These are phyloP conservation scores for Boletus semigastroideus DNA, from an alignment of 1,284 basidiomycete species.

Conservation along the genomic window DNA sequence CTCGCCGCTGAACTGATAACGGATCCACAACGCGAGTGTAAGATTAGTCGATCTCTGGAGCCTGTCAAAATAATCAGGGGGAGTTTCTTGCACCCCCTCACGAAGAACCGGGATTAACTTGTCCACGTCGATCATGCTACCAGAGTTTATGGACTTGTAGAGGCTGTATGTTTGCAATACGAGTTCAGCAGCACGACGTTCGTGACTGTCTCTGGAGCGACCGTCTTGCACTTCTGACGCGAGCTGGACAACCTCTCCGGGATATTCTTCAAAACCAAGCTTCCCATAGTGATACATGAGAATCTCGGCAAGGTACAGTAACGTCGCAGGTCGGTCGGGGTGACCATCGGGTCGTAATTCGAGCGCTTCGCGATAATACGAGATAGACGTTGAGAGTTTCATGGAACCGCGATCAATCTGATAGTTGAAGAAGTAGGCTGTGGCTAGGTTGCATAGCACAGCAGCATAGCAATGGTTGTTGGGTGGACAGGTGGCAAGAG, in stretches of 20 bases:
- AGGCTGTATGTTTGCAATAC: background rate
- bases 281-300: slow-evolving; percentile 1
- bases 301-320: background rate
- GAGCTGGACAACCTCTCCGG: background rate
- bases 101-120: background rate
- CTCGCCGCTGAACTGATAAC: background rate
- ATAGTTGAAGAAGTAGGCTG: background rate
- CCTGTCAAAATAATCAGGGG: slow-evolving; percentile 1
- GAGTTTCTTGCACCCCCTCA: background rate
- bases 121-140: background rate
- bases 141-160: background rate
- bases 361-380: slow-evolving; percentile 12
- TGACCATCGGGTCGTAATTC: background rate
- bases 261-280: background rate
- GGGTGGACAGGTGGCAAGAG: background rate
- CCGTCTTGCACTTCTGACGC: background rate
- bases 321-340: slow-evolving; percentile 3
- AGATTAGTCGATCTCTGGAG: slow-evolving; percentile 5
- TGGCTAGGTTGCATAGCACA: slow-evolving; percentile 16
- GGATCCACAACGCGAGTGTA: background rate
- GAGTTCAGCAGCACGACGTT: background rate
- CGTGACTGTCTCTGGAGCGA: background rate
- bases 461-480: background rate
- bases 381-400: background rate
- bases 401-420: background rate